Conservation (phyloP, 345 rosid species). For the Pugionium dolabratum region DNA sequence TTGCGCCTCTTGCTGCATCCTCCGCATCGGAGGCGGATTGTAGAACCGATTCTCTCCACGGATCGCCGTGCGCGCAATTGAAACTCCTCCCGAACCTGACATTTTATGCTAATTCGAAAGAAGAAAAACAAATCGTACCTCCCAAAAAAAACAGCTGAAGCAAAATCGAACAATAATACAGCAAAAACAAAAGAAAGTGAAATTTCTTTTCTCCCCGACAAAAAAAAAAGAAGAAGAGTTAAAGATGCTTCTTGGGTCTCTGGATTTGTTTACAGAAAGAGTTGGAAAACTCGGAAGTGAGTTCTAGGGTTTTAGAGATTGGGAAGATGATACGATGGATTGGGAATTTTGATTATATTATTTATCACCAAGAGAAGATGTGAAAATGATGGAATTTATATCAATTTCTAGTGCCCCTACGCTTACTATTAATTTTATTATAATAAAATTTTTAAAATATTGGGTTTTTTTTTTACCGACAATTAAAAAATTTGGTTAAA, state of each 20-base stretch:
- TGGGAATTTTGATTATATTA: slow-evolving; percentile 22
- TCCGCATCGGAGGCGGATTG: slow-evolving; percentile 52
- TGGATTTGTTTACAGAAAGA: neutral
- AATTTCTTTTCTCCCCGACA: neutral
- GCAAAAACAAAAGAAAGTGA: neutral
- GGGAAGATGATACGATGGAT: slow-evolving; percentile 27
- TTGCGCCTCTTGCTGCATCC: slow-evolving; percentile 48
- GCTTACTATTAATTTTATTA: no score
- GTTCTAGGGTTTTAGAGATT: slow-evolving; percentile 46
- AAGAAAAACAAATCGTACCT: slow-evolving; percentile 12
- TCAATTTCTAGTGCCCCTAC: slow-evolving; percentile 20
- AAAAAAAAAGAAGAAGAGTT: slow-evolving; percentile 23
- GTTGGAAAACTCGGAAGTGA: slow-evolving; percentile 9
- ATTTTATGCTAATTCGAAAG: slow-evolving; percentile 29
- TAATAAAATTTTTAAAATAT: no score
- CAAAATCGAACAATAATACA: slow-evolving; percentile 19
- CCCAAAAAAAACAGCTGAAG: slow-evolving; percentile 8
- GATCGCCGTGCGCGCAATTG: slow-evolving; percentile 43
- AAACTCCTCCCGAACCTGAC: slow-evolving; percentile 51
- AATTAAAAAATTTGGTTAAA: neutral
- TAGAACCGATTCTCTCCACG: slow-evolving; percentile 56
- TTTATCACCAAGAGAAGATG: slow-evolving; percentile 4
- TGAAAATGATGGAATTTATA: slow-evolving; percentile 12
- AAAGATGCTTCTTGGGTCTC: neutral
- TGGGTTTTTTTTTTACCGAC: no score